These are phyloP conservation scores for Zygosaccharomyces sapae DNA, from an alignment of 1,139 yeast genomes.

Conservation along the genomic window DNA sequence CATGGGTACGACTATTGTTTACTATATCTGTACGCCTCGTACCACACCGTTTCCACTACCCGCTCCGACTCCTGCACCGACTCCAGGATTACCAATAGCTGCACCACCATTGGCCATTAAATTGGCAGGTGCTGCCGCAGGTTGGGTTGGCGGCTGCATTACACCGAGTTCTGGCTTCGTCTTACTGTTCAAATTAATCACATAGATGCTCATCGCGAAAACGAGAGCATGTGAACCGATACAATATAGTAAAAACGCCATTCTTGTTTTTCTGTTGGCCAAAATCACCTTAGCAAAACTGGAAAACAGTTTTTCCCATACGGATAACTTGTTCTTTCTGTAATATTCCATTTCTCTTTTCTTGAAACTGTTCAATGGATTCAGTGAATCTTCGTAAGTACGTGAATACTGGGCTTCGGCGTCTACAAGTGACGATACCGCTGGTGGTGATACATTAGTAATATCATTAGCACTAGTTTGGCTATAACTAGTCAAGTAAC, in stretches of 20 bases:
- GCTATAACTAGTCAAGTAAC: constrained; percentile 61
- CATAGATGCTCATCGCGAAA: constrained; percentile 58
- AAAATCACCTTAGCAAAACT: constrained; percentile 69
- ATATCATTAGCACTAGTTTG: constrained; percentile 17
- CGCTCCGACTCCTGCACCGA: constrained; percentile 4
- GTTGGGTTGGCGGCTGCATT: constrained; percentile 20
- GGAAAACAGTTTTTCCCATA: constrained; percentile 73
- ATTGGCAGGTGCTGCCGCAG: not conserved
- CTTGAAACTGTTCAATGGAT: constrained; percentile 82
- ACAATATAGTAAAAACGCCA: constrained; percentile 71
- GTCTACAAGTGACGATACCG: constrained; percentile 26
- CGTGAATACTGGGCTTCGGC: constrained; percentile 60
- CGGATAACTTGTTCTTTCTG: constrained; percentile 59
- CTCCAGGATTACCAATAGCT: no score
- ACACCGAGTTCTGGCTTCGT: constrained; percentile 48
- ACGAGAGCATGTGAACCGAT: constrained; percentile 70
- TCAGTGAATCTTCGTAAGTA: constrained; percentile 71
- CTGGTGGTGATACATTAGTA: constrained; percentile 11
- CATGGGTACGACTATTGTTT: no score
- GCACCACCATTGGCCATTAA: constrained; percentile 5
- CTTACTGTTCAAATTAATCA: constrained; percentile 47
- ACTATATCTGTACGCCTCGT: constrained; percentile 1
- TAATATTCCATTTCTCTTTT: constrained; percentile 74
- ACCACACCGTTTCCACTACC: constrained; percentile 2
- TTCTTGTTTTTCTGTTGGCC: constrained; percentile 68